Percentiles rank a stretch among this genome's conserved stretches.
phyloP scores from a whole-genome alignment of 2,329 filamentous ascomycete genomes.

The Alternaria tenuissima region DNA sequence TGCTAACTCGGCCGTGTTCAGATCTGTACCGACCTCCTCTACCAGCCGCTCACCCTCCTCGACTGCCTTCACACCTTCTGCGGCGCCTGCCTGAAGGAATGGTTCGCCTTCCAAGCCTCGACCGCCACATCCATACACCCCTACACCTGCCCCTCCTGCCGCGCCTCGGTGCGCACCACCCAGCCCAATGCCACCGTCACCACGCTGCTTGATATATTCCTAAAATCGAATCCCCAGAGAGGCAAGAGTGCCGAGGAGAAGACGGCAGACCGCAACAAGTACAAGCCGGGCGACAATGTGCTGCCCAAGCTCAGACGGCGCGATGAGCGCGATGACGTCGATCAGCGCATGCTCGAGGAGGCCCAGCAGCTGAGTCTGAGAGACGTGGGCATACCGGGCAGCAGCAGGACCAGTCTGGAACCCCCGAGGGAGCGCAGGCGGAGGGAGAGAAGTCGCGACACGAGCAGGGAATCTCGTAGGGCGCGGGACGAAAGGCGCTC shows the following conservation, averaged over 20 bases:
- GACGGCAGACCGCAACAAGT: constrained; percentile 76
- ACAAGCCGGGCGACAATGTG: constrained; percentile 82
- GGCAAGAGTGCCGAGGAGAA: constrained; percentile 76
- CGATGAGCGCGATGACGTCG: constrained; percentile 67
- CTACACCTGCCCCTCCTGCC: constrained; percentile 93
- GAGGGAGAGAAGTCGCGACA: constrained; percentile 51
- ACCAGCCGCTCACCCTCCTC: constrained; percentile 87
- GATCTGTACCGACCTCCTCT: constrained; percentile 97
- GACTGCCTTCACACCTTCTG: constrained; percentile 97
- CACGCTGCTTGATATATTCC: constrained; percentile 87
- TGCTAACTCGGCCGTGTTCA: constrained; percentile 52
- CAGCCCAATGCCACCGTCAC: constrained; percentile 90
- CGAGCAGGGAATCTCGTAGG: constrained; percentile 42
- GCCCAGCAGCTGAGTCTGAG: constrained; percentile 77
- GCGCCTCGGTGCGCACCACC: constrained; percentile 84
- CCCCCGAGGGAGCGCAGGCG: constrained; percentile 43
- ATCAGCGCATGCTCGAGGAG: constrained; percentile 73
- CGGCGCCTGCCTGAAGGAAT: constrained; percentile 92
- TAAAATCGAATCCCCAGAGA: constrained; percentile 80
- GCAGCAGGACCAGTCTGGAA: constrained; percentile 52
- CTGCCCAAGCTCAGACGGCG: constrained; percentile 67
- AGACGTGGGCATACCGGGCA: constrained; percentile 64
- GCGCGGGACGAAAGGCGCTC: constrained; percentile 37
- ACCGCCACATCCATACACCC: constrained; percentile 62
- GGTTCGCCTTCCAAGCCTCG: constrained; percentile 84